These are phyloP conservation scores for Annona cherimola DNA, from an alignment of 164 flowering plant species.

Conservation along the genomic window DNA sequence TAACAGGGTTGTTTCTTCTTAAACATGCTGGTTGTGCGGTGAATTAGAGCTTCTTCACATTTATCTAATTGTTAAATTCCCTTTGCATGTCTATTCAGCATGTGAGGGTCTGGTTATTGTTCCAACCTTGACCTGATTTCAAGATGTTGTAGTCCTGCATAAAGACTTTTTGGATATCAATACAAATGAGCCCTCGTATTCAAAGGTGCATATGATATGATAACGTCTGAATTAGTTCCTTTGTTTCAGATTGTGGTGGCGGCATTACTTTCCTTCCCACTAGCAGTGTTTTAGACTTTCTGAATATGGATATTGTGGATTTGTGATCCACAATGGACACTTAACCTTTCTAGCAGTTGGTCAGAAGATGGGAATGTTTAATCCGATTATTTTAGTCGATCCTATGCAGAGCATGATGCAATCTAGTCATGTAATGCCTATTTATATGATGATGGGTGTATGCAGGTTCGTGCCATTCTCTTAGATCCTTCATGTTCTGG, in stretches of 20 bases:
- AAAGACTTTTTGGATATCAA: conserved; percentile 60
- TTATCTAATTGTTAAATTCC: background rate
- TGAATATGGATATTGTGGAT: background rate
- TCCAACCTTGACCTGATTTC: conserved; percentile 29
- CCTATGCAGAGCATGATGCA: background rate
- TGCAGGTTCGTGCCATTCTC: conserved; percentile 82
- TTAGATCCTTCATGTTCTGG: conserved; percentile 97
- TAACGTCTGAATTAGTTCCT: background rate
- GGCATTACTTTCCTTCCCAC: background rate
- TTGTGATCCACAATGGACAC: too few species aligned
- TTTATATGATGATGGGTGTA: background rate
- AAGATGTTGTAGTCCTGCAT: conserved; percentile 62
- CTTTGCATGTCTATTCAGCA: background rate
- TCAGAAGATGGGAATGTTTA: conserved; percentile 1
- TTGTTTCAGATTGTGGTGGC: background rate
- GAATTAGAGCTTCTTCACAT: background rate
- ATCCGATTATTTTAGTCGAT: background rate
- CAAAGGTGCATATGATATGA: conserved; percentile 42
- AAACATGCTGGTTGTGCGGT: background rate
- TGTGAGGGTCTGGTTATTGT: background rate
- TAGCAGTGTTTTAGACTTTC: background rate
- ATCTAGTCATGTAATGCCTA: background rate
- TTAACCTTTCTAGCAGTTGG: too few species aligned
- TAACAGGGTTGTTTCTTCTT: too few species aligned
- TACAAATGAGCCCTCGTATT: conserved; percentile 44